Conservation (phyloP, 805 yeast genomes). For the Limtongozyma cylindracea region DNA sequence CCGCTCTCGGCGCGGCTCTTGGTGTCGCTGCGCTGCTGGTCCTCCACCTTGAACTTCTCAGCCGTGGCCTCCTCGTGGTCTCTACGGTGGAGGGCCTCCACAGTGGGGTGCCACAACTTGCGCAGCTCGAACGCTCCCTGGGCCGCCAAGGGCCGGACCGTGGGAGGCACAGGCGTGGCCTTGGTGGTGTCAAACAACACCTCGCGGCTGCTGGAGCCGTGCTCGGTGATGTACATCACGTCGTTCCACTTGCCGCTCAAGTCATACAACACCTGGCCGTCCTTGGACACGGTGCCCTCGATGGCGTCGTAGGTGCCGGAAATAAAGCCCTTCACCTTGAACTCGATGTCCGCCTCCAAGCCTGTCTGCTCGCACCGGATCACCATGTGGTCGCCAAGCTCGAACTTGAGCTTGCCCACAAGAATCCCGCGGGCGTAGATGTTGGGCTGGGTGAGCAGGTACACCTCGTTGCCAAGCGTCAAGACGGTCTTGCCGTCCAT, state of each 20-base stretch:
- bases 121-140: conserved; percentile 71
- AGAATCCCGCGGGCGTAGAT: conserved; percentile 85
- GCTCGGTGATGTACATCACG: conserved; percentile 33
- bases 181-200: conserved; percentile 17
- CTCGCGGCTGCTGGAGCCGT: conserved; percentile 20
- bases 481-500: conserved; percentile 80
- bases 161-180: conserved; percentile 29
- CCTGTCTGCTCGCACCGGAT: conserved; percentile 35
- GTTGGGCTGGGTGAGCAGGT: conserved; percentile 83
- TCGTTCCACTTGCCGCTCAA: conserved; percentile 90
- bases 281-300: conserved; percentile 30
- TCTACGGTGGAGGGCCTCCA: conserved; percentile 54
- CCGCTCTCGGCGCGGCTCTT: no score
- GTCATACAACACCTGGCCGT: conserved; percentile 30
- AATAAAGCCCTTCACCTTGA: conserved; percentile 85
- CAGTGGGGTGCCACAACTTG: conserved; percentile 60
- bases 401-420: conserved; percentile 75
- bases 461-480: conserved; percentile 48
- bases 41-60: conserved; percentile 72
- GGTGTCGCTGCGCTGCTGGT: no score
- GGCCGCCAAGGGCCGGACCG: conserved; percentile 51
- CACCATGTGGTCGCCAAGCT: conserved; percentile 80
- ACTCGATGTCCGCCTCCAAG: conserved; percentile 61
- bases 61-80: conserved; percentile 72
- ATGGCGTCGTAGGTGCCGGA: conserved; percentile 83